Conservation (phyloP, 1,139 yeast genomes). For the Zhuliangozyma blackwelliae region DNA sequence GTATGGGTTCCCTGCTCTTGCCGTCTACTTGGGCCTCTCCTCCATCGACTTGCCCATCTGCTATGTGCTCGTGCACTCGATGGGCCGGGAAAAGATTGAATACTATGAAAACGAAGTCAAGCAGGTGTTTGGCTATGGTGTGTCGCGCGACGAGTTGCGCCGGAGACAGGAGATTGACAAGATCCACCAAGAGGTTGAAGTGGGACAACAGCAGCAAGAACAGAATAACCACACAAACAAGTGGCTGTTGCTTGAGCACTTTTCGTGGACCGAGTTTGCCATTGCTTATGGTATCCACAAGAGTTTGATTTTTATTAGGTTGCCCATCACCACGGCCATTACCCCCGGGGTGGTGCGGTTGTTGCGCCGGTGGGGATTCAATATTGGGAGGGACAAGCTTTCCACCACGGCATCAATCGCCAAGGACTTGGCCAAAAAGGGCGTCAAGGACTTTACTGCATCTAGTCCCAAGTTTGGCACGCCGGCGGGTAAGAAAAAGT, state of each 20-base stretch:
- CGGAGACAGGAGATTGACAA: slow-evolving; percentile 29
- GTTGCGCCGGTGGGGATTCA: slow-evolving; percentile 76
- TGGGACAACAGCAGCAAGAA: slow-evolving; percentile 1
- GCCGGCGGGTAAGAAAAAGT: slow-evolving; percentile 45
- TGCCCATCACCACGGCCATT: slow-evolving; percentile 89
- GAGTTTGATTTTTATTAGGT: slow-evolving; percentile 70
- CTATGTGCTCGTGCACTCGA: slow-evolving; percentile 74
- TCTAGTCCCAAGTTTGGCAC: slow-evolving; percentile 48
- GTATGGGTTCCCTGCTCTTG: slow-evolving; percentile 90
- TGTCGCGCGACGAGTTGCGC: slow-evolving; percentile 35
- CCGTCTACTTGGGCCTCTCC: slow-evolving; percentile 70
- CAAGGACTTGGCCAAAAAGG: slow-evolving; percentile 11
- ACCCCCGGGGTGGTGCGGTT: slow-evolving; percentile 74
- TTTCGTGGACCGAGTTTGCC: slow-evolving; percentile 65
- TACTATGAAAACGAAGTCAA: slow-evolving; percentile 61
- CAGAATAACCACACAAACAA: slow-evolving; percentile 14
- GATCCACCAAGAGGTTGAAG: slow-evolving; percentile 16
- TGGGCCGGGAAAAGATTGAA: slow-evolving; percentile 78
- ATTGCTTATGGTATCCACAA: slow-evolving; percentile 94
- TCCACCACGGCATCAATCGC: slow-evolving; percentile 30
- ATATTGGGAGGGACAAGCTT: slow-evolving; percentile 54
- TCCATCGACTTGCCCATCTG: slow-evolving; percentile 79
- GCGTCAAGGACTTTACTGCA: slow-evolving; percentile 32
- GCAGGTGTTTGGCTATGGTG: slow-evolving; percentile 55
- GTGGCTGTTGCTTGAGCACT: slow-evolving; percentile 19